phyloP scores from a whole-genome alignment of 78 protist species.

The Protostelium mycophagum region DNA sequence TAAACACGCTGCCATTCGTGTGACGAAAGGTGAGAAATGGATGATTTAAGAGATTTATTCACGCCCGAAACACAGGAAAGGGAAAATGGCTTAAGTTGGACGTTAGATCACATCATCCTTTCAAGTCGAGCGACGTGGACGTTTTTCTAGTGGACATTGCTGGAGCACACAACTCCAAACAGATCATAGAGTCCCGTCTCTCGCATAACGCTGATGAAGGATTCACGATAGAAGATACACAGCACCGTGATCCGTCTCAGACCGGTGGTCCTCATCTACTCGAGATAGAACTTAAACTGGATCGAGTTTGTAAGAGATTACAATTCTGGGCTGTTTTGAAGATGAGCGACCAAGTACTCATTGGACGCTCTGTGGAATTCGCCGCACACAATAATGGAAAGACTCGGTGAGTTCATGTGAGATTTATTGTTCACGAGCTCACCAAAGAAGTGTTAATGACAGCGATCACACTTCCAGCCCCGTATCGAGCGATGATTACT shows the following conservation, averaged over 20 bases:
- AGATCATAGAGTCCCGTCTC: background rate
- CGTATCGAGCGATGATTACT: background rate
- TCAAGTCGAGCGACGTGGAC: background rate
- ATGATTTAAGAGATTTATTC: too few relatives aligned
- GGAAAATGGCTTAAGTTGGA: background rate
- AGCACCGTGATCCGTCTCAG: background rate
- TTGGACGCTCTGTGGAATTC: background rate
- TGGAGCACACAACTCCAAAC: background rate
- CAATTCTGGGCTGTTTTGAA: background rate
- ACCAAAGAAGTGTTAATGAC: background rate
- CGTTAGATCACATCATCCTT: background rate
- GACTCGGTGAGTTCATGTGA: background rate
- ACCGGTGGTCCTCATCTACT: background rate
- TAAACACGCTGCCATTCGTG: background rate
- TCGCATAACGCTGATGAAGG: background rate
- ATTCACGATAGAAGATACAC: background rate
- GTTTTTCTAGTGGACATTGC: background rate
- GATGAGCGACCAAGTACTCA: background rate
- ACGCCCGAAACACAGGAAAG: background rate
- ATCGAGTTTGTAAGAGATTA: background rate
- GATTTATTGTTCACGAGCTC: background rate
- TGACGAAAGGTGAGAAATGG: background rate
- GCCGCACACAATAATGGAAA: conserved; percentile 3
- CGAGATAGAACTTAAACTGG: background rate
- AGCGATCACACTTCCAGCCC: background rate